Base-by-base conservation (phyloP, 768 basidiomycete genomes). In the Dioszegia crocea region DNA sequence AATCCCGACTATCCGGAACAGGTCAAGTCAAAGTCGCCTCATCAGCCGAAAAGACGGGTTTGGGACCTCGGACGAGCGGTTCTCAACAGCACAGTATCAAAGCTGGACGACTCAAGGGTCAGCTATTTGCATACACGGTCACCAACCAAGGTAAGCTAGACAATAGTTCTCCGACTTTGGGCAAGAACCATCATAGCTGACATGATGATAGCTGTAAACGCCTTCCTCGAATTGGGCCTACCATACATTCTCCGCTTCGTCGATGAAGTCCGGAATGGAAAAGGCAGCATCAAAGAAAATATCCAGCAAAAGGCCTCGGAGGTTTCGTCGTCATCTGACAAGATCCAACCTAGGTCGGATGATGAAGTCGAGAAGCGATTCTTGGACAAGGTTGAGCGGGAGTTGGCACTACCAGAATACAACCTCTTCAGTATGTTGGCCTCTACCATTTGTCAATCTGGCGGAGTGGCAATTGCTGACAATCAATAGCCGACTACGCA, bases 391-490 rank as follows among this genome's bases (percentile, higher is more conserved):
- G 86, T 96, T 24, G 80, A 91, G 57, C 79, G 79, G 49, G 87
- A 98, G 78, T 86, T 86, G 5, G 83, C 84, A 24, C 80, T 93
- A 47, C 88, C 92, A 0, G 85, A 85, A 38, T 92, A 93, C 68
- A 83, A 85, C 33, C 79, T 88, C 5, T 92, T 90, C 68, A 83
- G 80, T 80, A 54, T 61, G 76, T 71, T 4, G 2, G 10, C 3
- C n/a, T 40, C 30, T 38, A 19, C 4, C 14, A 36, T 26, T 11
- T 11, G 21, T 4, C n/a, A n/a, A n/a, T n/a, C n/a, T n/a, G n/a
- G 3, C 14, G 11, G 5, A 23, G 38, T 6, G 14, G 8, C 14
- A 14, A 6, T 33, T 33, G 33, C 57, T 59, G 27, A 48, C 9
- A 4, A 48, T 39, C 8, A 12, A 16, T 57, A 79, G 78, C 70